Evolutionary conservation across 306 rosid species (phyloP).

Genomic region (Trifolium fragiferum): DNA sequence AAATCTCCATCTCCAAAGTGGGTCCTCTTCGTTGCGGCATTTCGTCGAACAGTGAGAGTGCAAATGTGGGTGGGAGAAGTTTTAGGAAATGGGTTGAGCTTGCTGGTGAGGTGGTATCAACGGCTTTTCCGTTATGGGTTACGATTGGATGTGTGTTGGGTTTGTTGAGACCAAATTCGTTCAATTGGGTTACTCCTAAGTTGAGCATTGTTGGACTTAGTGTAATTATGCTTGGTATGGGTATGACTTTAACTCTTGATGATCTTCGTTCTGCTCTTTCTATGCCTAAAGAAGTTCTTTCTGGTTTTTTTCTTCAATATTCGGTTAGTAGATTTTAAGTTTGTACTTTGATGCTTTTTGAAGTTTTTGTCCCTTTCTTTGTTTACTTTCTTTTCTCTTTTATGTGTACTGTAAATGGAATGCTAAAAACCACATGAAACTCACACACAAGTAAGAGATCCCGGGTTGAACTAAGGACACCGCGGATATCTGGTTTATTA

Average conservation of each 20-base stretch:
- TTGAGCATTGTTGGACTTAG: conserved; percentile 63
- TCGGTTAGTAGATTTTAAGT: conserved; percentile 67
- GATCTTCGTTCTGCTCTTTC: conserved; percentile 80
- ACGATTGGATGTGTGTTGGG: conserved; percentile 76
- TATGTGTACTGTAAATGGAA: too few species aligned
- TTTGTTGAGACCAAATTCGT: conserved; percentile 56
- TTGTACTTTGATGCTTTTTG: neutral
- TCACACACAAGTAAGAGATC: too few species aligned
- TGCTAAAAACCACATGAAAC: too few species aligned
- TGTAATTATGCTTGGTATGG: conserved; percentile 85
- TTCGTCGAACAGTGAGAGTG: conserved; percentile 55
- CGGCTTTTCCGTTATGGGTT: conserved; percentile 85
- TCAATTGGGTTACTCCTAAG: conserved; percentile 75
- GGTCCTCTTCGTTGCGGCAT: conserved; percentile 58
- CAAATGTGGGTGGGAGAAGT: conserved; percentile 43
- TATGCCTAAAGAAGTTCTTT: conserved; percentile 75
- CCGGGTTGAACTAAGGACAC: too few species aligned
- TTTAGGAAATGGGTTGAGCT: conserved; percentile 65
- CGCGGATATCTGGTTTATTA: too few species aligned
- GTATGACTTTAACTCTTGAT: conserved; percentile 88
- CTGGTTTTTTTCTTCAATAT: conserved; percentile 83
- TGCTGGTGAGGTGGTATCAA: conserved; percentile 59
- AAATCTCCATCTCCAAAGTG: neutral
- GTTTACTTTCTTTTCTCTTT: too few species aligned
- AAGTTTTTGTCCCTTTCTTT: too few species aligned